Percentiles rank a stretch among this genome's conserved stretches.
Evolutionary conservation across 2,329 filamentous ascomycete species (phyloP).

Genomic region (Cephalotrichum gorgonifer): DNA sequence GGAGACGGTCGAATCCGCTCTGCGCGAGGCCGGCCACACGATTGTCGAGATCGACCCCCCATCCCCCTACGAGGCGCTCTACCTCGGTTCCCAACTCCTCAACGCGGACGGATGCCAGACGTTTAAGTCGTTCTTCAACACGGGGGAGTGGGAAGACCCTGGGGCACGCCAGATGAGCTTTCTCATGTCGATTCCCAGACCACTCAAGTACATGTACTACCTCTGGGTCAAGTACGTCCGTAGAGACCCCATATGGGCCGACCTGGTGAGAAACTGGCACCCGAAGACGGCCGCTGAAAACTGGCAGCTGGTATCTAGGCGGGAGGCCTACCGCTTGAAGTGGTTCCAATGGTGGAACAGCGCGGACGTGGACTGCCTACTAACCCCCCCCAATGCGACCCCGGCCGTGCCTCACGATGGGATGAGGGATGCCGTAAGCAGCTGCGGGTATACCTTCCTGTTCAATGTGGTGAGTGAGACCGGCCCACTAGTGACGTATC

Average conservation of each 20-base stretch:
- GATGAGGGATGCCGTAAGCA: constrained; percentile 77
- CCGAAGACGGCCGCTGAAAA: constrained; percentile 67
- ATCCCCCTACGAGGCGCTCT: constrained; percentile 62
- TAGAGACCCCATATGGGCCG: constrained; percentile 67
- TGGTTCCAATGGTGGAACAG: constrained; percentile 85
- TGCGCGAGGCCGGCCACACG: constrained; percentile 64
- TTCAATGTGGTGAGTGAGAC: constrained; percentile 64
- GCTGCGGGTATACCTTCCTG: constrained; percentile 86
- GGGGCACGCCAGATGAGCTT: constrained; percentile 67
- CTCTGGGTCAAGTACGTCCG: constrained; percentile 80
- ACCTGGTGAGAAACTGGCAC: constrained; percentile 62
- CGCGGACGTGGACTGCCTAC: constrained; percentile 62
- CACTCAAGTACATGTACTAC: constrained; percentile 77
- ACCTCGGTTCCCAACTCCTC: constrained; percentile 68
- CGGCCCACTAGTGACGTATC: not conserved
- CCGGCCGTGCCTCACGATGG: constrained; percentile 78
- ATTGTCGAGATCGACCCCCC: constrained; percentile 56
- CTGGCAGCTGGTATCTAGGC: constrained; percentile 68
- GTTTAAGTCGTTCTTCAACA: constrained; percentile 66
- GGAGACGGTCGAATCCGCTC: constrained; percentile 57
- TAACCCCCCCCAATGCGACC: constrained; percentile 81
- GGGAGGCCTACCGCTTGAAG: constrained; percentile 65
- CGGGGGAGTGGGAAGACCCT: constrained; percentile 68
- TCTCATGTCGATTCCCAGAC: constrained; percentile 62
- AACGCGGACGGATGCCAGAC: constrained; percentile 77